Evolutionary conservation across 768 basidiomycete genomes (phyloP).

Genomic region (Tylopilus plumbeoviolaceoides): DNA sequence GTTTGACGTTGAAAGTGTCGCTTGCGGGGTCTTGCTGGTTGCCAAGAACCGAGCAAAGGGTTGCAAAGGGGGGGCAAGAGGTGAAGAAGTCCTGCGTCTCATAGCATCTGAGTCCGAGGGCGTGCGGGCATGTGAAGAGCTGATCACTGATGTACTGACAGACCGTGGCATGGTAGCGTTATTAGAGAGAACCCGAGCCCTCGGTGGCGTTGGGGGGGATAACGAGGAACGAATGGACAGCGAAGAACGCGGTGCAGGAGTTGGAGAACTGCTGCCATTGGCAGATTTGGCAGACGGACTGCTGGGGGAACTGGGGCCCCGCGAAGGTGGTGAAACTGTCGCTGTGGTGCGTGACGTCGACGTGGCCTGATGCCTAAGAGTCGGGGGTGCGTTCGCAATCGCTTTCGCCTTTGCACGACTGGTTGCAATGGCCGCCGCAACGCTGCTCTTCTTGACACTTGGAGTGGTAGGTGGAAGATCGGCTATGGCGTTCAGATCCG

Average conservation of each 20-base stretch:
- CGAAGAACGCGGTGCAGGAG: conserved; percentile 38
- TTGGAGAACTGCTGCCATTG: conserved; percentile 34
- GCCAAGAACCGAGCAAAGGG: conserved; percentile 32
- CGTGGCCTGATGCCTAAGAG: conserved; percentile 77
- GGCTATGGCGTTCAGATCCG: conserved; percentile 45
- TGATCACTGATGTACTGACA: conserved; percentile 32
- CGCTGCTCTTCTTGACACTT: conserved; percentile 68
- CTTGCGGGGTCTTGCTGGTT: conserved; percentile 38
- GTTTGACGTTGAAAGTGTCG: conserved; percentile 34
- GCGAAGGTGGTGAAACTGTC: conserved; percentile 39
- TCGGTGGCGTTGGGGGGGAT: conserved; percentile 42
- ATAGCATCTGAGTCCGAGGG: conserved; percentile 40
- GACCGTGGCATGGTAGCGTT: conserved; percentile 40
- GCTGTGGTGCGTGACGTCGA: conserved; percentile 57
- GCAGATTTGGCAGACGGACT: conserved; percentile 43
- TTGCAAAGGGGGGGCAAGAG: conserved; percentile 33
- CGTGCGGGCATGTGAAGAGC: conserved; percentile 41
- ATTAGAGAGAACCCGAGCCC: conserved; percentile 39
- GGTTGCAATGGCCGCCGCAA: conserved; percentile 86
- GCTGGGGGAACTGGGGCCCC: conserved; percentile 37
- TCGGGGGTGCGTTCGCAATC: conserved; percentile 78
- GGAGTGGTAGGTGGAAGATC: conserved; percentile 50
- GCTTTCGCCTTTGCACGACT: conserved; percentile 85
- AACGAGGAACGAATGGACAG: conserved; percentile 47
- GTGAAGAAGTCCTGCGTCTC: conserved; percentile 48